Evolutionary conservation across 2,329 filamentous ascomycete genomes (phyloP), one percentile per base, ranked within the genome.

Genomic region (Lasiodiplodia theobromae): DNA sequence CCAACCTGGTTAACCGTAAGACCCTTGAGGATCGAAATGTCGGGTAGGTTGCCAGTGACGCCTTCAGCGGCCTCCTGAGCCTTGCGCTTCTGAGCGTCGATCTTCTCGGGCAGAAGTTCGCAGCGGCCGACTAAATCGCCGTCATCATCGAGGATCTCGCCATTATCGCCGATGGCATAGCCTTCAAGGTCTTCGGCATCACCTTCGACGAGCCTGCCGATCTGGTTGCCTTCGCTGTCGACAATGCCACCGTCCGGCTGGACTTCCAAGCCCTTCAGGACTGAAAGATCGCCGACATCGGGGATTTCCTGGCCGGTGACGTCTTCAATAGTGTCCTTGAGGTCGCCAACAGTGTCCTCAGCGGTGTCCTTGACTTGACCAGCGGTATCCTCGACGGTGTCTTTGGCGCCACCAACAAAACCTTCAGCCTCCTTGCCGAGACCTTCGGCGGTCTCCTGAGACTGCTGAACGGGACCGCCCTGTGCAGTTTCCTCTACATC

Each of bases 81-180:
- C 44, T 78, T 74, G 63, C 79, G 74, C 70, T 77, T 75, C 62
- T 60, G 37, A 40, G 78, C 79, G 49, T 80, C 73, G 52, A 79
- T 73, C 70, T 83, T 78, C 47, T 85, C 82, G 16, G 83, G 83
- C 21, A 82, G 77, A 40, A 85, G 78, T 70, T 86, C 84, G 65
- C 83, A 82, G 68, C 84, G 84, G 63, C 86, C 86, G 58, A 87
- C 83, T 28, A 86, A 82, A 71, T 86, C 82, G 28, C 85, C 86
- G 70, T 86, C 82, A 52, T 86, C 83, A 69, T 87, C 84, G 28
- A 87, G 81, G 37, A 87, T 86, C 72, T 86, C 84, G 68, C 86
- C 86, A 16, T 86, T 80, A 47, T 86, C 82, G 68, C 85, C 84
- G 69, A 86, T 85, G 18, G 78, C 79, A 74, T 86, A 86, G 44